These are phyloP conservation scores for Aureobasidium melanogenum DNA, from an alignment of 2,329 filamentous ascomycete genomes.

Conservation along the genomic window DNA sequence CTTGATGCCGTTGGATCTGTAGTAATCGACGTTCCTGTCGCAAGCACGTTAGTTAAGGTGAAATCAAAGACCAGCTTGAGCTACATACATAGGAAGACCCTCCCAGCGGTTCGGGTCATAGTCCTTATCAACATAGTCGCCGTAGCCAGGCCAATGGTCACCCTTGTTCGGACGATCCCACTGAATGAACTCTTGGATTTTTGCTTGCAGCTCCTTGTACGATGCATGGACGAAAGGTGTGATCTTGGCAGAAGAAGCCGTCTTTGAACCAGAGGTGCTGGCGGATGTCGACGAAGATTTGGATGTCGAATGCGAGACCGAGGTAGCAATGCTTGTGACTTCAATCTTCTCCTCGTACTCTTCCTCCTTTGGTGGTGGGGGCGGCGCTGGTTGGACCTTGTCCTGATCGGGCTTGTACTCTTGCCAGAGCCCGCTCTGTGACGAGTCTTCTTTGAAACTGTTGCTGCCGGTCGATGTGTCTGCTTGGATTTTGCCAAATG, in stretches of 20 bases:
- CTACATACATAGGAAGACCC: slow-evolving; percentile 23
- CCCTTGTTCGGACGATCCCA: slow-evolving; percentile 30
- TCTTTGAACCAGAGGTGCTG: neutral
- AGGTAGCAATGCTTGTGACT: neutral
- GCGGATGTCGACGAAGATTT: neutral
- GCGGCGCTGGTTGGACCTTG: neutral
- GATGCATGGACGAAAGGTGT: slow-evolving; percentile 13
- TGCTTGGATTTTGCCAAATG: neutral
- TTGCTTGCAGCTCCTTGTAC: slow-evolving; percentile 18
- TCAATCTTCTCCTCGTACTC: slow-evolving; percentile 4
- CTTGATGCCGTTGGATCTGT: slow-evolving; percentile 26
- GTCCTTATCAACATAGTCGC: slow-evolving; percentile 32
- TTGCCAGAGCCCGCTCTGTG: neutral
- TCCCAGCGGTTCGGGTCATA: slow-evolving; percentile 43
- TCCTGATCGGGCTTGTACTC: slow-evolving; percentile 6
- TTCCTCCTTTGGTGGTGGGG: neutral
- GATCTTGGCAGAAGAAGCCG: neutral
- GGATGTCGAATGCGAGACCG: neutral
- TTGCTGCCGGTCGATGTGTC: slow-evolving; percentile 1
- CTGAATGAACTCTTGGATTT: slow-evolving; percentile 34
- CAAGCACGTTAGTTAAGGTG: neutral
- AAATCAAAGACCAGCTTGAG: slow-evolving; percentile 21
- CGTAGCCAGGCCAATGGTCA: slow-evolving; percentile 37
- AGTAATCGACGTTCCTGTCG: slow-evolving; percentile 29
- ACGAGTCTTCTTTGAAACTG: neutral